Conservation (phyloP, 345 rosid species). For the Raphanus sativus region DNA sequence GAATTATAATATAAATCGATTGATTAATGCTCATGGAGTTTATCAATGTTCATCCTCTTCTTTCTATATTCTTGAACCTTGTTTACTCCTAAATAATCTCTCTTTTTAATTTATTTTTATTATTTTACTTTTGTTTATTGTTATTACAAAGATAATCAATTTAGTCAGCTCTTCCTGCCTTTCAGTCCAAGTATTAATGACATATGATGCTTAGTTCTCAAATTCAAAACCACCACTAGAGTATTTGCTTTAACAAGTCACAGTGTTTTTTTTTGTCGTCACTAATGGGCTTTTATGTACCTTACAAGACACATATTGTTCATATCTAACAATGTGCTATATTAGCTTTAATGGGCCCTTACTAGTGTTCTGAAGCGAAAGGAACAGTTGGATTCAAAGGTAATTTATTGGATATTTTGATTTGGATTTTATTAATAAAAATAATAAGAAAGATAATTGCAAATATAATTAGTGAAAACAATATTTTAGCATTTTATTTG, state of each 20-base stretch:
- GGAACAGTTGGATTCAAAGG: not conserved
- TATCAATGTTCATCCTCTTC: conserved; percentile 41
- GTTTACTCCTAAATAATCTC: conserved; percentile 30
- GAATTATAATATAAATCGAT: conserved; percentile 23
- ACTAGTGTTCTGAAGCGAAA: not conserved
- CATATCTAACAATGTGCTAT: not conserved
- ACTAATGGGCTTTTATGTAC: conserved; percentile 4
- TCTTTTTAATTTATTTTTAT: not conserved
- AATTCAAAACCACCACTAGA: not conserved
- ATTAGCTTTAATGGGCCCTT: conserved; percentile 21
- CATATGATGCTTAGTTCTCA: not conserved
- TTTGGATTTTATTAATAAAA: not conserved
- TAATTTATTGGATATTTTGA: not conserved
- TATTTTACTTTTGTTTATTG: conserved; percentile 14
- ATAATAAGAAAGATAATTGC: not conserved
- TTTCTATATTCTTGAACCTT: conserved; percentile 38
- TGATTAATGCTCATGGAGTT: conserved; percentile 21
- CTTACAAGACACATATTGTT: not conserved
- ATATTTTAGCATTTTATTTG: not conserved
- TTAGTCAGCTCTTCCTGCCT: conserved; percentile 25
- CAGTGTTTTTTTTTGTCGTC: not conserved
- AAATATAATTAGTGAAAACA: not conserved
- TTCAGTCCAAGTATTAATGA: conserved; percentile 15
- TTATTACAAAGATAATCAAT: not conserved
- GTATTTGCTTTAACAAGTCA: not conserved